Evolutionary conservation across 2,329 filamentous ascomycete species (phyloP), one percentile per base, ranked within the genome.

Genomic region (Alternaria brassicicola): DNA sequence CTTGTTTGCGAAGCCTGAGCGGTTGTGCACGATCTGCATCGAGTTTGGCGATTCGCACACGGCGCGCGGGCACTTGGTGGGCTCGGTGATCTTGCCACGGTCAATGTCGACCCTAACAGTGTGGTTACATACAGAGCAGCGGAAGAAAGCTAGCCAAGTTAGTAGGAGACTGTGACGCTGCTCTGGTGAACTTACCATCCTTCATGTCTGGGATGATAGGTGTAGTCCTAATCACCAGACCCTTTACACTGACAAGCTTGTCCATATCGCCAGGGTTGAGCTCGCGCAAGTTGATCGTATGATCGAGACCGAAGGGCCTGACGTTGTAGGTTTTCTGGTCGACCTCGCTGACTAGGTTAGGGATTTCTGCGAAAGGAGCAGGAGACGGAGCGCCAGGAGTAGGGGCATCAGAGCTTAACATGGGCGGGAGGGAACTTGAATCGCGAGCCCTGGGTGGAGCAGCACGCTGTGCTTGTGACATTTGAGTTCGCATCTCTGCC

Each of bases 131-230:
- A 94, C 87, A 57, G 92, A 91, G 80, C 95, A 99, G 63, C 92
- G 90, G 86, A 99, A 99, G 80, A 97, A 97, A 0, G 95, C 95
- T 82, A 57, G 1, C n/a, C 1, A 23, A 33, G 21, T 69, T 51
- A 74, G 67, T 51, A 58, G 23, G 31, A 5, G 13, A 12, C 25
- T 4, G 42, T 8, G 2, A 23, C 6, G n/a, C 3, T 0, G 15
- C 6, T 17, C 1, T 8, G 8, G 5, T 10, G 8, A 2, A 56
- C 76, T 67, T 74, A 83, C 83, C 83, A 75, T 97, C 92, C 80
- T 96, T 97, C 96, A 99, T 99, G 71, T 99, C 95, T 0, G 95
- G 95, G 64, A 99, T 98, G 65, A 99, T 91, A 0, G 95, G 93
- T 0, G 95, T 98, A 3, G 95, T 91, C 62, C 95, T 89, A 71